Evolutionary conservation across 2,329 filamentous ascomycete genomes (phyloP).

Genomic region (Fusarium armeniacum): DNA sequence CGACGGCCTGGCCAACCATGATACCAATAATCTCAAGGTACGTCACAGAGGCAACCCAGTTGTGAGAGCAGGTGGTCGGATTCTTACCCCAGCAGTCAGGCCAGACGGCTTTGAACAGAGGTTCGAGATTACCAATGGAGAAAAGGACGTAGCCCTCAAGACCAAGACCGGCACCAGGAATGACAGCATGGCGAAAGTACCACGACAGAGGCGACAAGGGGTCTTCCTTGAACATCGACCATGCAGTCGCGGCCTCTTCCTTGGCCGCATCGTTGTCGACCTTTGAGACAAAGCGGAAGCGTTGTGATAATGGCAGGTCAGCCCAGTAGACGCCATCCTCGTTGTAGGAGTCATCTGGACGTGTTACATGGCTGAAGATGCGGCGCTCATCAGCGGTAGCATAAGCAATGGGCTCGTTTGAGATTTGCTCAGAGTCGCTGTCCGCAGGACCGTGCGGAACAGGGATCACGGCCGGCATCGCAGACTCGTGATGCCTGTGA

Average conservation of each 20-base stretch:
- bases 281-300: slow-evolving; percentile 79
- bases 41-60: slow-evolving; percentile 87
- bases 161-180: slow-evolving; percentile 91
- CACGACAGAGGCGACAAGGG: slow-evolving; percentile 85
- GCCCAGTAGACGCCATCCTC: slow-evolving; percentile 92
- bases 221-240: slow-evolving; percentile 86
- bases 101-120: slow-evolving; percentile 83
- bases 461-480: slow-evolving; percentile 65
- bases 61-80: slow-evolving; percentile 75
- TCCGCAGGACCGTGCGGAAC: slow-evolving; percentile 65
- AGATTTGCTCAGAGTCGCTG: slow-evolving; percentile 58
- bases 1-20: slow-evolving; percentile 90
- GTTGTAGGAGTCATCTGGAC: slow-evolving; percentile 90
- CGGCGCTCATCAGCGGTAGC: slow-evolving; percentile 66
- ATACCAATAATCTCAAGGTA: slow-evolving; percentile 96
- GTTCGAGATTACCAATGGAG: slow-evolving; percentile 93
- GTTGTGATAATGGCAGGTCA: slow-evolving; percentile 79
- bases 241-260: slow-evolving; percentile 76
- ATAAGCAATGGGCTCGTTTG: slow-evolving; percentile 61
- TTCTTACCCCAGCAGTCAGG: slow-evolving; percentile 79
- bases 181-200: slow-evolving; percentile 91
- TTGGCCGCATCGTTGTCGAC: slow-evolving; percentile 79
- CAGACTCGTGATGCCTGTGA: slow-evolving; percentile 50
- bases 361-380: slow-evolving; percentile 83
- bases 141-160: slow-evolving; percentile 97